A percentile compares a stretch with the other conserved stretches of the same genome.
phyloP scores from a whole-genome alignment of 192 early-diverging fungal genomes.

The Chytriomyces sp. region DNA sequence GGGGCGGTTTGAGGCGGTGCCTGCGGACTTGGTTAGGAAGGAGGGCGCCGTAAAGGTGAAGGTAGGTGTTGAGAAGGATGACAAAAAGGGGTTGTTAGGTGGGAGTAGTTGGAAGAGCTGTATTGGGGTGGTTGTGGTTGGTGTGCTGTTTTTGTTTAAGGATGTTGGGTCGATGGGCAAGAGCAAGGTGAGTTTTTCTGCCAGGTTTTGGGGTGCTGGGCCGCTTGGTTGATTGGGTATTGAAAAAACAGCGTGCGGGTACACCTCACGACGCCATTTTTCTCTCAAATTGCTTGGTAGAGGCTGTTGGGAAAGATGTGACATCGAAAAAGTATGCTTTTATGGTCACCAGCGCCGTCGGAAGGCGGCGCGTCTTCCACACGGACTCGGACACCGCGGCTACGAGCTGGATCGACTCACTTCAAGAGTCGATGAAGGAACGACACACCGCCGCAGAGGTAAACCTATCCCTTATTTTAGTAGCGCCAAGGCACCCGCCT shows the following conservation, averaged over 20 bases:
- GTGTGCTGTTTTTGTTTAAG: constrained; percentile 55
- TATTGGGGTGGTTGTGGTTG: constrained; percentile 49
- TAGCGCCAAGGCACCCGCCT: not conserved
- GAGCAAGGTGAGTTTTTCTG: constrained; percentile 18
- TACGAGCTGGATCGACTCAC: constrained; percentile 42
- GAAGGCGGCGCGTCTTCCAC: constrained; percentile 35
- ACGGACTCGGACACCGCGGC: constrained; percentile 41
- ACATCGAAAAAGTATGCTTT: constrained; percentile 50
- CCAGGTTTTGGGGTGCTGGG: too few relatives aligned
- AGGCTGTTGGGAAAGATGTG: constrained; percentile 42
- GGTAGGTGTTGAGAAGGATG: constrained; percentile 13
- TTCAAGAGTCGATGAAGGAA: constrained; percentile 42
- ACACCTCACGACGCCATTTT: constrained; percentile 42
- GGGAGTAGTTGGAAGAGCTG: constrained; percentile 41
- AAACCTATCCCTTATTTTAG: constrained; percentile 1
- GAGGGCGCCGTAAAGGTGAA: constrained; percentile 47
- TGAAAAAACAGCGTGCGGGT: constrained; percentile 19
- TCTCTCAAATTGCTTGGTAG: constrained; percentile 34
- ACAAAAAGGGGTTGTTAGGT: not conserved
- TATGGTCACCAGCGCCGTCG: constrained; percentile 20
- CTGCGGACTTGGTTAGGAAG: constrained; percentile 47
- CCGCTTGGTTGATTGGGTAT: not conserved
- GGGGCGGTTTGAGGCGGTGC: constrained; percentile 39
- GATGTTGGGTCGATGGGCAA: constrained; percentile 30
- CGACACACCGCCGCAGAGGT: constrained; percentile 44